These are phyloP conservation scores for Microbotryum scabiosae DNA, from an alignment of 1,284 basidiomycete species.

Conservation along the genomic window DNA sequence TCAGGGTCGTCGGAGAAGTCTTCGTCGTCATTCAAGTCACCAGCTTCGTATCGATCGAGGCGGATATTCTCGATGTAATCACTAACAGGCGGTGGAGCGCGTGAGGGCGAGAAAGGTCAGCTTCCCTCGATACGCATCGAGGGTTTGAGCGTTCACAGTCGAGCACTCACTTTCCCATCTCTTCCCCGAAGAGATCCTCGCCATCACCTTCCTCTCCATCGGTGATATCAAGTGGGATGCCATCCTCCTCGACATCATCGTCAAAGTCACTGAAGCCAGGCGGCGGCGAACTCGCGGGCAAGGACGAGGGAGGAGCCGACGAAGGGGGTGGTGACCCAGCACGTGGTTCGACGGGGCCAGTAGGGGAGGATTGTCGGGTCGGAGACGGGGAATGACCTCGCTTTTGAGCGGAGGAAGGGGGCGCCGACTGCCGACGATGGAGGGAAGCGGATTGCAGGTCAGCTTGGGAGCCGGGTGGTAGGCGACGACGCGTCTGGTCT, in stretches of 20 bases:
- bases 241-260: constrained; percentile 59
- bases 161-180: constrained; percentile 57
- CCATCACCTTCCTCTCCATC: constrained; percentile 55
- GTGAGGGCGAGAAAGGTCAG: background rate
- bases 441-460: background rate
- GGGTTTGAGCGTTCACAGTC: background rate
- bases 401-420: constrained; percentile 34
- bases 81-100: constrained; percentile 44
- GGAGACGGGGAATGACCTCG: constrained; percentile 35
- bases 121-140: background rate
- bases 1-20: constrained; percentile 61
- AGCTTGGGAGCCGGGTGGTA: background rate
- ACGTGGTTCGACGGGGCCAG: constrained; percentile 13
- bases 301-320: constrained; percentile 49
- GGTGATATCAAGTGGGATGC: constrained; percentile 9
- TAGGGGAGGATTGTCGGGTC: constrained; percentile 19
- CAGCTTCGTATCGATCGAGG: constrained; percentile 80
- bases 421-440: constrained; percentile 1
- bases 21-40: constrained; percentile 76
- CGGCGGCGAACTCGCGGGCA: constrained; percentile 74
- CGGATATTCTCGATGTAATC: constrained; percentile 78
- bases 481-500: no score
- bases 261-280: constrained; percentile 79
- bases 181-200: constrained; percentile 86
- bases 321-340: constrained; percentile 38